Conservation (phyloP, 2,329 filamentous ascomycete genomes). For the Xylaria sp. region DNA sequence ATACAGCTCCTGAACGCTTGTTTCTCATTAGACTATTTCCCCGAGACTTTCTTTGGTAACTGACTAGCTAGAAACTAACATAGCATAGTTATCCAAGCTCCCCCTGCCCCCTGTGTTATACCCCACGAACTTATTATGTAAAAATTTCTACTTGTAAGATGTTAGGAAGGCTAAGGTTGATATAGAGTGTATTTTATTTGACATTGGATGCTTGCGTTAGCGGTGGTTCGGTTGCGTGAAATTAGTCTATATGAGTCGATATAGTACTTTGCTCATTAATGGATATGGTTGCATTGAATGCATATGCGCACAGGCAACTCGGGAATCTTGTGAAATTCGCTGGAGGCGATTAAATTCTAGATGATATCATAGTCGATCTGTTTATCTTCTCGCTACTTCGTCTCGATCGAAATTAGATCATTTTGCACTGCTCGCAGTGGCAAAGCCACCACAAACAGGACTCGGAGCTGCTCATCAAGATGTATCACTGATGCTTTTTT, state of each 20-base stretch:
- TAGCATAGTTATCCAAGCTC: too few species aligned
- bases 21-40: not conserved
- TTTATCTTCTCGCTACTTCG: not conserved
- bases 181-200: not conserved
- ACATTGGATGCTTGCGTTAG: not conserved
- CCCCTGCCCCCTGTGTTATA: not conserved
- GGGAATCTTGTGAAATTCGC: not conserved
- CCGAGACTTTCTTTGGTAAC: not conserved
- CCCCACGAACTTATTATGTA: not conserved
- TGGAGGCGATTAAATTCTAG: not conserved
- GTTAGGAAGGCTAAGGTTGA: not conserved
- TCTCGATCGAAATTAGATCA: not conserved
- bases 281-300: not conserved
- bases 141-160: not conserved
- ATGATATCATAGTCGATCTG: not conserved
- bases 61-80: not conserved
- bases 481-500: not conserved
- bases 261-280: not conserved
- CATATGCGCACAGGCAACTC: not conserved
- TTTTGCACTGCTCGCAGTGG: not conserved
- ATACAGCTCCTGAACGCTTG: not conserved
- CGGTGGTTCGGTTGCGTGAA: not conserved
- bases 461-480: not conserved
- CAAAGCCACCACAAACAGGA: not conserved
- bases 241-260: not conserved